phyloP scores from a whole-genome alignment of 2,329 filamentous ascomycete species.

The Calonectria pauciramosa region DNA sequence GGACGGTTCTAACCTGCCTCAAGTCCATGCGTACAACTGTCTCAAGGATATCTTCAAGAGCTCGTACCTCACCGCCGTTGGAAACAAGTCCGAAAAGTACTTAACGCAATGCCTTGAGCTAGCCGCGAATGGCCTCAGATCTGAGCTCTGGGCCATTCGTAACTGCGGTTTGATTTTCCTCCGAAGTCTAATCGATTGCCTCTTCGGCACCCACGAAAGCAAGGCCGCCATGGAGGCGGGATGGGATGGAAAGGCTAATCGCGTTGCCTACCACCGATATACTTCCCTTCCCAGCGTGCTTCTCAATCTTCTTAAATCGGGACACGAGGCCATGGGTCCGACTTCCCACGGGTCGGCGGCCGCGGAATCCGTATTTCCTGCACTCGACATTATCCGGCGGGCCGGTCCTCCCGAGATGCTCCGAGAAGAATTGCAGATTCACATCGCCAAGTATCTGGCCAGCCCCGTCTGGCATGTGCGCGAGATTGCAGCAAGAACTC shows the following conservation, averaged over 20 bases:
- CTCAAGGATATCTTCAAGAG: constrained; percentile 93
- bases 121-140: constrained; percentile 84
- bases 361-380: constrained; percentile 84
- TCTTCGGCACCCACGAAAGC: constrained; percentile 83
- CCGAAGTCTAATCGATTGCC: constrained; percentile 83
- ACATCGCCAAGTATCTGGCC: constrained; percentile 73
- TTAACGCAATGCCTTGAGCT: constrained; percentile 81
- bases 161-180: constrained; percentile 94
- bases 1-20: constrained; percentile 79
- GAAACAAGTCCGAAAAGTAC: constrained; percentile 79
- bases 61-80: constrained; percentile 79
- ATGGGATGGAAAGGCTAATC: constrained; percentile 74
- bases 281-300: constrained; percentile 75
- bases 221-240: constrained; percentile 72
- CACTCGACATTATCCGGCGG: constrained; percentile 83
- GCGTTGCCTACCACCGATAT: constrained; percentile 79
- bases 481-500: constrained; percentile 82
- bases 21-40: constrained; percentile 96
- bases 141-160: constrained; percentile 90
- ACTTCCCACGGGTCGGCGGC: constrained; percentile 52
- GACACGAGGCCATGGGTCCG: constrained; percentile 59
- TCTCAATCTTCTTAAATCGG: constrained; percentile 70
- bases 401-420: constrained; percentile 74
- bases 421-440: constrained; percentile 66
- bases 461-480: constrained; percentile 85